Evolutionary conservation across 441 rosid species (phyloP), one percentile per base, ranked within the genome.

Genomic region (Arabidopsis hybrid): DNA sequence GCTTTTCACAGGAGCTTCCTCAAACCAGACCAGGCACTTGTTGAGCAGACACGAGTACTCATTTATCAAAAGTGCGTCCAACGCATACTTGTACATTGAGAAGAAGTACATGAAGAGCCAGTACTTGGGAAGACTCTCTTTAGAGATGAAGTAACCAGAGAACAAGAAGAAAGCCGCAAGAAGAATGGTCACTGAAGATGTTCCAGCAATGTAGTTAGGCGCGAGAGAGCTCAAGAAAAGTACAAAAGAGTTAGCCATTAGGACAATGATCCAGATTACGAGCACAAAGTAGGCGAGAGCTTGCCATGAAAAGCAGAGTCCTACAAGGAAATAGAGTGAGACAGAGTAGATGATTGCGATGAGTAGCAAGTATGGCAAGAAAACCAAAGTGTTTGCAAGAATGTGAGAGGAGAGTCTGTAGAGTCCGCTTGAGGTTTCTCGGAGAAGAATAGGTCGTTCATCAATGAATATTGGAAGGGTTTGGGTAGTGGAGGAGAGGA

Each of bases 81-180:
- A 87, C 2, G 95, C 93, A 45, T 93, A 93, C 57, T 86, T 91
- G 62, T 93, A 91, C 98, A 93, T 91, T 3, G 98, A 93, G 65
- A 91, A 78, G 80, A 83, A 90, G 72, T 91, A 89, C 97, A 91
- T 90, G 82, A 90, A 90, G 0, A 90, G 83, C 97, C 98, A 93
- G 56, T 86, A 93, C 79, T 85, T 91, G 11, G 97, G 98, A 74
- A 94, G 72, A 59, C 93, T 85, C 9, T 87, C 91, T 47, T 83
- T 79, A 3, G 97, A 86, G 16, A 94, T 90, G 80, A 94, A 94
- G 79, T 94, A 94, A 1, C 98, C 98, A 3, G 98, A 94, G 81
- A 94, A 94, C 72, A 93, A 87, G 69, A 93, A 93, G 82, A 93
- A 93, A 1, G 87, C 88, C 0, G 87, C 93, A 0, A 91, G 91